phyloP scores from a whole-genome alignment of 2,329 filamentous ascomycete genomes.

The Colletotrichum incanum region DNA sequence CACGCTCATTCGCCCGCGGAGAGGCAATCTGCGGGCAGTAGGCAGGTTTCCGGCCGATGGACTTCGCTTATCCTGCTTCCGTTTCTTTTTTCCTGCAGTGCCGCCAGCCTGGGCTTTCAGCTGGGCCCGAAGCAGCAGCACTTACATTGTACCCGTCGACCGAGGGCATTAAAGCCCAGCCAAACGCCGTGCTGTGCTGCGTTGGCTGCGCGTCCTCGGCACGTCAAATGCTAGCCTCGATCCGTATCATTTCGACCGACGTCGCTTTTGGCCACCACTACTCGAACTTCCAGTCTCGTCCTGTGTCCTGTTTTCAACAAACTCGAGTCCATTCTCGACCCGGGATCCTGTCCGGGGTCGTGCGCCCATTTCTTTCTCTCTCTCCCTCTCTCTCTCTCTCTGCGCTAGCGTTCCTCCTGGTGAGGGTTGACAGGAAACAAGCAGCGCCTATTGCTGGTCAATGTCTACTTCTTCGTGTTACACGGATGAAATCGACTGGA shows the following conservation, averaged over 20 bases:
- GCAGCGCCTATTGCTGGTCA: neutral
- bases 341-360: neutral
- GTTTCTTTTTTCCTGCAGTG: constrained; percentile 21
- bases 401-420: neutral
- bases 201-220: neutral
- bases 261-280: neutral
- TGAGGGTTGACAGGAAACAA: neutral
- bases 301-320: neutral
- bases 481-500: constrained; percentile 13
- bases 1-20: constrained; percentile 18
- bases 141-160: neutral
- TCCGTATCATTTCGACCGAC: neutral
- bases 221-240: constrained; percentile 9
- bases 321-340: neutral
- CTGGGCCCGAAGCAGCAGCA: constrained; percentile 7
- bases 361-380: too few relatives aligned
- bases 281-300: neutral
- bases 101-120: constrained; percentile 19
- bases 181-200: neutral
- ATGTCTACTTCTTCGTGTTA: constrained; percentile 18
- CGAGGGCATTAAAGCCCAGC: neutral
- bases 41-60: constrained; percentile 5
- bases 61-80: constrained; percentile 13
- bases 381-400: too few relatives aligned
- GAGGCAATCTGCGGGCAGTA: neutral